Evolutionary conservation across 805 yeast species (phyloP).

Genomic region (Metschnikowia colocasiae): DNA sequence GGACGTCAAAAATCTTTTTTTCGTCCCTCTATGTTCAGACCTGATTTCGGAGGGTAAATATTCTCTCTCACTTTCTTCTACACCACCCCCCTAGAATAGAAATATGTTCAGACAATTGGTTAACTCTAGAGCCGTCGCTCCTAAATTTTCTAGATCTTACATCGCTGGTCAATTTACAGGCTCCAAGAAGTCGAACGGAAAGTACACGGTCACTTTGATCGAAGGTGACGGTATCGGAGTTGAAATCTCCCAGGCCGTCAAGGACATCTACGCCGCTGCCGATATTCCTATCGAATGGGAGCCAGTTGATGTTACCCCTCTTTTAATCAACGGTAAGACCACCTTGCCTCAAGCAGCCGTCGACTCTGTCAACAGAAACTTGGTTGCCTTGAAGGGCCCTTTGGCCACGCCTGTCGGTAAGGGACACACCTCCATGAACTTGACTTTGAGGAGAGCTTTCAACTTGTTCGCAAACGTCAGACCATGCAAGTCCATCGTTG

Average conservation of each 20-base stretch:
- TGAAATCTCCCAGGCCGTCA: slow-evolving; percentile 92
- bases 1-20: slow-evolving; percentile 17
- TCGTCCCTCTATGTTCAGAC: slow-evolving; percentile 12
- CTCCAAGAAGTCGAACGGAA: slow-evolving; percentile 66
- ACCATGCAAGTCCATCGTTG: slow-evolving; percentile 91
- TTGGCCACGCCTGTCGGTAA: slow-evolving; percentile 98
- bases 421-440: slow-evolving; percentile 96
- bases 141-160: slow-evolving; percentile 36
- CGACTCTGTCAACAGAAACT: slow-evolving; percentile 85
- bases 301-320: slow-evolving; percentile 92
- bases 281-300: slow-evolving; percentile 97
- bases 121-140: slow-evolving; percentile 18
- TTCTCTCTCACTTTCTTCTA: slow-evolving; percentile 8
- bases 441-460: slow-evolving; percentile 96
- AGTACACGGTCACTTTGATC: slow-evolving; percentile 89
- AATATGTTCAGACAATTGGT: slow-evolving; percentile 22
- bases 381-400: slow-evolving; percentile 97
- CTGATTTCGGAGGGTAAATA: slow-evolving; percentile 6
- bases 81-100: slow-evolving; percentile 8
- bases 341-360: slow-evolving; percentile 91
- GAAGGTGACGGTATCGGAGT: slow-evolving; percentile 99
- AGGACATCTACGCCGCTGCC: slow-evolving; percentile 90
- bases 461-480: slow-evolving; percentile 94
- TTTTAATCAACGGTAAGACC: slow-evolving; percentile 86
- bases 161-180: slow-evolving; percentile 69